phyloP scores from a whole-genome alignment of 2,329 filamentous ascomycete species.

The Cytospora chrysosperma region DNA sequence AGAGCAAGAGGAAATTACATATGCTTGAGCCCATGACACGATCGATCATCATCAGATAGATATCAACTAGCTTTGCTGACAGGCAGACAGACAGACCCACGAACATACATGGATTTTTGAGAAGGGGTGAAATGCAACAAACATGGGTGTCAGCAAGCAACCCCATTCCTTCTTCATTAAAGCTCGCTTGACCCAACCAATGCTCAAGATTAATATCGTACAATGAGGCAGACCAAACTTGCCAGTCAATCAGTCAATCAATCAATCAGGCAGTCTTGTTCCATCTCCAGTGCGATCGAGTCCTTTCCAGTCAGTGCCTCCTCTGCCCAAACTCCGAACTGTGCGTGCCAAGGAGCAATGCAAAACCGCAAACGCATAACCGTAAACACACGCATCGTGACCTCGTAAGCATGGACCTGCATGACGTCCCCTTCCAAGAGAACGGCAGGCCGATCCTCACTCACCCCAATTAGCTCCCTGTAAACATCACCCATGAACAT shows the following conservation, averaged over 20 bases:
- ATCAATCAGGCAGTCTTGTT: conserved; percentile 6
- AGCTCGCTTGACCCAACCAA: conserved; percentile 5
- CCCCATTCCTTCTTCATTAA: not conserved
- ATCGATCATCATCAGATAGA: not conserved
- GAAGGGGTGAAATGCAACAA: too few species aligned
- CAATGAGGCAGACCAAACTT: conserved; percentile 6
- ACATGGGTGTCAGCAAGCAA: not conserved
- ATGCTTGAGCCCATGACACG: not conserved
- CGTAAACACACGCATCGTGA: conserved; percentile 13
- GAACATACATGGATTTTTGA: not conserved
- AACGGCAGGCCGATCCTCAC: not conserved
- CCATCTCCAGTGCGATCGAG: not conserved
- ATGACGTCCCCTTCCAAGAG: not conserved
- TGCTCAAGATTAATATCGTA: conserved; percentile 13
- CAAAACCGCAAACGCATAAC: not conserved
- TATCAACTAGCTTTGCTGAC: not conserved
- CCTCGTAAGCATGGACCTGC: conserved; percentile 16
- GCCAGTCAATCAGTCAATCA: conserved; percentile 6
- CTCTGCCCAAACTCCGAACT: conserved; percentile 21
- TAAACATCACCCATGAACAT: not conserved
- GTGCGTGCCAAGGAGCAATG: conserved; percentile 17
- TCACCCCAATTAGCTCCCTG: conserved; percentile 2
- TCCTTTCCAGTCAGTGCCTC: conserved; percentile 1
- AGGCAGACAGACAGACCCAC: not conserved
- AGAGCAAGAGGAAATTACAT: not conserved